Evolutionary conservation across 2,329 filamentous ascomycete species (phyloP), one percentile per base, ranked within the genome.

Genomic region (Cercospora sojina): DNA sequence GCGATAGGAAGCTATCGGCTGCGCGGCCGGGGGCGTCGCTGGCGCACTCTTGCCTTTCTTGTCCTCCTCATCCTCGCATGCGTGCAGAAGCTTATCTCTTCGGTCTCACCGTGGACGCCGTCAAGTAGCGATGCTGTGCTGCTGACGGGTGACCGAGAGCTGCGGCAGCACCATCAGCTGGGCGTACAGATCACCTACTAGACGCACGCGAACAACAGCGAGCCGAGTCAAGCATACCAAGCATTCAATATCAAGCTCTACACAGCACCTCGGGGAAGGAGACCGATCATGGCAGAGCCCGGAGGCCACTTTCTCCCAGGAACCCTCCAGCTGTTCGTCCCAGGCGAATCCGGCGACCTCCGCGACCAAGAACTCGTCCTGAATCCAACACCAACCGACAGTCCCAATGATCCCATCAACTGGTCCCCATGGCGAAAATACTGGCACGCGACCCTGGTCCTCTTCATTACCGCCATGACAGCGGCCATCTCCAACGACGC

Each of bases 401-500:
- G 73, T 23, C 74, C 74, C 1, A 74, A 76, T 49, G 74, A 76
- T 59, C 75, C 75, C 9, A 61, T 77, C 35, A 76, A 76, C 59
- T 77, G 75, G 75, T 71, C 71, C 7, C 67, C 67, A 20, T 66
- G 59, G 66, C 64, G 75, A 5, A 75, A 76, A 60, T 74, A 72
- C 61, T 76, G 73, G 73, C 73, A 74, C 59, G 82, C 83, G 5
- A 75, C 79, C 5, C 76, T 87, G 5, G 81, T 86, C 31, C 81
- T 83, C 62, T 84, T 83, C 71, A 81, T 86, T 57, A 84, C 85
- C 3, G 84, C 80, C 1, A 72, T 87, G 59, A 86, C 85, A 0
- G 85, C 85, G 0, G 85, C 85, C 3, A 86, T 83, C 0, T 83
- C 85, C 10, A 87, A 87, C 64, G 82, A 85, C 70, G 84, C 84